Percentiles rank a stretch among this genome's conserved stretches.
Conservation (phyloP, 805 yeast species). For the Clavispora phyllophila region DNA sequence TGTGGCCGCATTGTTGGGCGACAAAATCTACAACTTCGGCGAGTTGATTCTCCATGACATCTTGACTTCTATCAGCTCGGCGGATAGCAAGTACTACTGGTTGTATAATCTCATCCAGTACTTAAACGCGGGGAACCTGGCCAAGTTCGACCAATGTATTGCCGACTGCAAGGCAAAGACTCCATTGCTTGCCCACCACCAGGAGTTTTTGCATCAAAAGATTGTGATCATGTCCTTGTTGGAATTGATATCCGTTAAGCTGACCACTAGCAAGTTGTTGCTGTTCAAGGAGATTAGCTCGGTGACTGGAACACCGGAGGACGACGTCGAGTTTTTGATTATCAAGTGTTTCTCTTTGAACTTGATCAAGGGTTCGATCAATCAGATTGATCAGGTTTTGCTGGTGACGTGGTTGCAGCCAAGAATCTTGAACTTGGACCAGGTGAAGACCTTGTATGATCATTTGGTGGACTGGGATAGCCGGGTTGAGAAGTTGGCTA, state of each 20-base stretch:
- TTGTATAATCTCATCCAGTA: constrained; percentile 63
- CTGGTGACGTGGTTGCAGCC: constrained; percentile 95
- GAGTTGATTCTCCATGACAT: constrained; percentile 90
- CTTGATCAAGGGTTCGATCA: constrained; percentile 82
- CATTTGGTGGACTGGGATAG: constrained; percentile 75
- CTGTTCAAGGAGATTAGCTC: constrained; percentile 67
- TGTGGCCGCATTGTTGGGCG: constrained; percentile 85
- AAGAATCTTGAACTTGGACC: constrained; percentile 77
- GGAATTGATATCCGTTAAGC: constrained; percentile 75
- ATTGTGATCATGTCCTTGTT: constrained; percentile 88
- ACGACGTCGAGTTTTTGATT: constrained; percentile 83
- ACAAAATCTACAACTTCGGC: constrained; percentile 90
- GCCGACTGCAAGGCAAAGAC: constrained; percentile 32
- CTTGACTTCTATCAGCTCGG: constrained; percentile 43
- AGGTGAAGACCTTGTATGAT: constrained; percentile 69
- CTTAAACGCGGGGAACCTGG: constrained; percentile 74
- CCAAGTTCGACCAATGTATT: constrained; percentile 51
- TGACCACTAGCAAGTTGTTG: constrained; percentile 69
- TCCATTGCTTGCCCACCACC: constrained; percentile 54
- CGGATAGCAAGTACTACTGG: constrained; percentile 56
- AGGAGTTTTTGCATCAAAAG: constrained; percentile 76
- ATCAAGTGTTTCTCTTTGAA: constrained; percentile 88
- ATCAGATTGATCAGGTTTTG: constrained; percentile 75
- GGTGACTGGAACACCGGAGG: constrained; percentile 57
- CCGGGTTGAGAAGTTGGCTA: constrained; percentile 60